phyloP scores from a whole-genome alignment of 2,329 filamentous ascomycete genomes.

The Penicillium thymicola region DNA sequence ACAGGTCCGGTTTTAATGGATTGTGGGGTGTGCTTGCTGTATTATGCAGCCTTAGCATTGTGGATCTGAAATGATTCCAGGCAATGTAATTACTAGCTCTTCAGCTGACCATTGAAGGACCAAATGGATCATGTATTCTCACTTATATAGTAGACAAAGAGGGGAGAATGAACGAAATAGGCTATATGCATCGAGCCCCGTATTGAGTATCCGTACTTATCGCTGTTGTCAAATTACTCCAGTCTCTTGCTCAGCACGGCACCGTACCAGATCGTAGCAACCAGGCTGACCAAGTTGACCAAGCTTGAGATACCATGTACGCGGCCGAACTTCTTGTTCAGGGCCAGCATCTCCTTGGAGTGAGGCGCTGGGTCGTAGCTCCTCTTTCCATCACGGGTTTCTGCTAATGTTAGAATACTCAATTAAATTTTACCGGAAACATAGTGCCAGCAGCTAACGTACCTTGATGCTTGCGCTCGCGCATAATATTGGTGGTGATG shows the following conservation, averaged over 20 bases:
- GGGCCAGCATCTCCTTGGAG: constrained; percentile 73
- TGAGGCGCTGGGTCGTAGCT: constrained; percentile 76
- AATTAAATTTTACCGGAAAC: not conserved
- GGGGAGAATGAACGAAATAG: not conserved
- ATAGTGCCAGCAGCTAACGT: constrained; percentile 27
- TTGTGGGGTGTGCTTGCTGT: not conserved
- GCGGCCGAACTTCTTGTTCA: constrained; percentile 75
- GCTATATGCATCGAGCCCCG: not conserved
- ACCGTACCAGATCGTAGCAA: constrained; percentile 73
- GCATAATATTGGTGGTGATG: constrained; percentile 70
- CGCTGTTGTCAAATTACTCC: constrained; percentile 9
- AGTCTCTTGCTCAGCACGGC: constrained; percentile 66
- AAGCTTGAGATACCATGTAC: constrained; percentile 80
- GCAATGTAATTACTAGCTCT: not conserved
- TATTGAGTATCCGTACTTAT: not conserved
- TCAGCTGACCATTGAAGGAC: not conserved
- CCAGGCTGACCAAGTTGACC: constrained; percentile 69
- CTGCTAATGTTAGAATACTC: constrained; percentile 40
- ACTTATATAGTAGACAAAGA: not conserved
- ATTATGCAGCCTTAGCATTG: not conserved
- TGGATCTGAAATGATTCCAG: not conserved
- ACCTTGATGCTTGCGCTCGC: constrained; percentile 75
- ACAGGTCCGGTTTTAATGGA: not conserved
- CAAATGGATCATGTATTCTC: not conserved
- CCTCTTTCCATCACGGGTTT: constrained; percentile 85